Base-by-base conservation (phyloP, 1,284 basidiomycete species). In the Cronartium quercuum region DNA sequence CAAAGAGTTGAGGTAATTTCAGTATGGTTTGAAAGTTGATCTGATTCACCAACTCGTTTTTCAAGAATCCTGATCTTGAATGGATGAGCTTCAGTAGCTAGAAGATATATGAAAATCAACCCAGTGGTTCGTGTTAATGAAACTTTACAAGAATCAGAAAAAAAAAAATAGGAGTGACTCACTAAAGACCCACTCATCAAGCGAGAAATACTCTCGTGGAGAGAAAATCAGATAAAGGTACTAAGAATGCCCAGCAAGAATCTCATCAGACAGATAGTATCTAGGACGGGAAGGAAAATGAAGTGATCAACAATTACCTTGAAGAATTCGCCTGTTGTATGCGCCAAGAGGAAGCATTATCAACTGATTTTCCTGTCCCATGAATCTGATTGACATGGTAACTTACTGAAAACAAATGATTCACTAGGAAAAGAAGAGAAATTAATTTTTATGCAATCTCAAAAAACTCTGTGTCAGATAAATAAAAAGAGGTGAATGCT, bases 101-200 rank as follows among this genome's bases (percentile, higher is more conserved):
- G 3, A 65, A 38, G 10, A 40, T 5, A 18, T 24, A 18, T 9
- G 18, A 34, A 37, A 35, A 38, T 0, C 12, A 38, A 34, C 37
- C 37, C 29, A 62, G 9, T 34, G 10, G 18, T 34, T 1, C 13
- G n/a, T 37, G 21, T 21, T 51, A 21, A 51, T 24, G 29, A 7
- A 13, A 65, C 38, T 65, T 42, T 44, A 21, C 9, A 2, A 3
- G 42, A 7, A 29, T 42, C 21, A 62, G n/a, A 34, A 0, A 7
- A 62, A 37, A 18, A 3, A 62, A 37, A 18, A 3, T 62, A 34
- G 15, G 37, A 35, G 3, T 40, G 18, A 74, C 63, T 34, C 21
- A 74, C 70, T 65, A 47, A 74, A 74, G 13, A 74, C 63, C 70
- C 70, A 74, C 24, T 74, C 70, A 60, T 74, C 70, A 15, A 73